Base-by-base conservation (phyloP, 257 asterid genomes). In the Gentiana dahurica region DNA sequence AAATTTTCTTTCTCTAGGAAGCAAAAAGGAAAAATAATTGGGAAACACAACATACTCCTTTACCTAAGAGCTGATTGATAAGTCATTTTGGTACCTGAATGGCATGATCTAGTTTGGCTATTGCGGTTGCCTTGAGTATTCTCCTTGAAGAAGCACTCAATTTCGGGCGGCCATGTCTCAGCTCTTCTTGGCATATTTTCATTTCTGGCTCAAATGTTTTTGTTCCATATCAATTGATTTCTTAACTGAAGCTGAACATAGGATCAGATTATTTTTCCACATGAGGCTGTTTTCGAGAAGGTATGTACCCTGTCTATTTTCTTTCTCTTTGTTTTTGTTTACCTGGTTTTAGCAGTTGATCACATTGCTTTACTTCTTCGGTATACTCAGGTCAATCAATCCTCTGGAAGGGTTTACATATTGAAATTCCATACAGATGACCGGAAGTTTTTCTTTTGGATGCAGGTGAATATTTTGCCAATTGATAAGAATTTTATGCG, bases 261-360 rank as follows among this genome's bases (percentile, higher is more conserved):
- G 98, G 97, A 92, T 82, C 97, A 92, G 65, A 92, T 92, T 56
- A 60, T 88, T 73, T 80, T 92, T 65, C 97, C 98, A 3, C 94
- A 85, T 12, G 98, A 92, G 62, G 95, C 95, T 51, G 78, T 77
- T 53, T 92, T 85, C 67, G 95, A 83, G 64, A 85, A 85, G 95
- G 97, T 92, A 71, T 13, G 11, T 8, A 13, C 46, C 43, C 57
- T 10, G 54, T 12, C 13, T 37, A 39, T 34, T 58, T 65, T 48
- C 4, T n/a, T 52, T 34, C 45, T 15, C 8, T n/a, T 1, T 2
- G 4, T n/a, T 49, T 49, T 36, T 49, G 43, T 70, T 43, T 34
- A 2, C 38, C 5, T 32, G 12, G 10, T 41, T 9, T 52, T 3
- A 45, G 53, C 57, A 38, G 4, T 51, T 48, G 65, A 51, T 47